Evolutionary conservation across 2,329 filamentous ascomycete species (phyloP).

Genomic region (Conoideocrella luteorostrata): DNA sequence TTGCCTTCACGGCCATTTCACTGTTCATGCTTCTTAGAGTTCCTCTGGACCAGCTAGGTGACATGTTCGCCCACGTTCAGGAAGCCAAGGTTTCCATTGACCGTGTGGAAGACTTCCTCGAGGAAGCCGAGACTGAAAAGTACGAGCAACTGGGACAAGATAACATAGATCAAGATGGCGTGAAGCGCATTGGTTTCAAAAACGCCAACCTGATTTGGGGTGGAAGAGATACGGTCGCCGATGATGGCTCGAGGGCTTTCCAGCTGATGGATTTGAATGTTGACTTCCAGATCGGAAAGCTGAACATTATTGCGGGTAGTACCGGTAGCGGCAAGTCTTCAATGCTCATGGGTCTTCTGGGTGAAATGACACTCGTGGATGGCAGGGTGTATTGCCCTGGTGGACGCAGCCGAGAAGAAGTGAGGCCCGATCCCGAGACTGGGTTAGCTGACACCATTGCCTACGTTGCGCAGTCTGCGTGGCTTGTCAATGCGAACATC

Average conservation of each 20-base stretch:
- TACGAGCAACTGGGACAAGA: constrained; percentile 74
- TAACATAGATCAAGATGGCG: constrained; percentile 60
- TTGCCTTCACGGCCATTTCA: constrained; percentile 93
- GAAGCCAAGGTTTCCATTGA: constrained; percentile 96
- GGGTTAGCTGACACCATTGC: constrained; percentile 86
- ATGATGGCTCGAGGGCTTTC: constrained; percentile 68
- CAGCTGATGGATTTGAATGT: constrained; percentile 77
- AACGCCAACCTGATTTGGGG: constrained; percentile 88
- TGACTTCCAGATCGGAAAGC: constrained; percentile 74
- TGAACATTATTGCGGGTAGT: constrained; percentile 89
- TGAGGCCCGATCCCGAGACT: constrained; percentile 74
- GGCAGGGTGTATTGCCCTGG: constrained; percentile 82
- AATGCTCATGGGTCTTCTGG: constrained; percentile 87
- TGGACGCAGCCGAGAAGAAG: constrained; percentile 76
- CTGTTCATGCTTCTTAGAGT: constrained; percentile 91
- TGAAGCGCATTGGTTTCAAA: constrained; percentile 75
- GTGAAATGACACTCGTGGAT: constrained; percentile 84
- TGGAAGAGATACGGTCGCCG: constrained; percentile 52
- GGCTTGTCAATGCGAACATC: constrained; percentile 93
- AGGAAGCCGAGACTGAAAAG: constrained; percentile 93
- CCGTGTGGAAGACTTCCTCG: constrained; percentile 89
- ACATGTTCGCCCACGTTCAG: constrained; percentile 98
- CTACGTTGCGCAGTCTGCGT: constrained; percentile 94
- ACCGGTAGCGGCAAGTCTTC: constrained; percentile 96
- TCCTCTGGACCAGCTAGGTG: constrained; percentile 88